Evolutionary conservation across 495 filamentous ascomycete genomes (phyloP).

Genomic region (Podospora didyma): DNA sequence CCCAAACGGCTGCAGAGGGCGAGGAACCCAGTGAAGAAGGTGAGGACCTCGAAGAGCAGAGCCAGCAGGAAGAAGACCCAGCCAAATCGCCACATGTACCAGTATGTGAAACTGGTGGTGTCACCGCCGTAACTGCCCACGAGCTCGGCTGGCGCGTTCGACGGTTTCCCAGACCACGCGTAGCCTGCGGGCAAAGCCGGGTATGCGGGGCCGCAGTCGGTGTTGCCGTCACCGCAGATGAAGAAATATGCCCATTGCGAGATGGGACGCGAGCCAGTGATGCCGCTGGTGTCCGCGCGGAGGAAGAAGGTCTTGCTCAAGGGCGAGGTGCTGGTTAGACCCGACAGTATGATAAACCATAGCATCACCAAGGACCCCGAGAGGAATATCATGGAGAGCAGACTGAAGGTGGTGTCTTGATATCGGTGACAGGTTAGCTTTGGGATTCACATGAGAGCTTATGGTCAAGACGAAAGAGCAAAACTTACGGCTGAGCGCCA

Average conservation of each 20-base stretch:
- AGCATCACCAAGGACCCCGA: conserved; percentile 70
- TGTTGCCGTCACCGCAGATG: conserved; percentile 51
- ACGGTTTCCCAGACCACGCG: conserved; percentile 42
- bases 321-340: conserved; percentile 54
- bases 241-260: conserved; percentile 90
- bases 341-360: conserved; percentile 76
- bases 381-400: conserved; percentile 68
- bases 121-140: conserved; percentile 40
- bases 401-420: conserved; percentile 34
- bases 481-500: conserved; percentile 18
- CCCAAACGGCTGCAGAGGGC: conserved; percentile 48
- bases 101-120: conserved; percentile 47
- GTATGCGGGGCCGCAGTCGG: conserved; percentile 39
- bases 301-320: conserved; percentile 79
- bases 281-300: conserved; percentile 64
- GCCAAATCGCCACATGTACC: conserved; percentile 56
- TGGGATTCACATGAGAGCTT: background rate
- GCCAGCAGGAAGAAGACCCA: conserved; percentile 74
- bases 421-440: background rate
- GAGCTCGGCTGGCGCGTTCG: conserved; percentile 36
- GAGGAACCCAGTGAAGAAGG: conserved; percentile 50
- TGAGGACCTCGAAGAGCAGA: conserved; percentile 57
- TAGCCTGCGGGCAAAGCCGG: conserved; percentile 47
- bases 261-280: conserved; percentile 56
- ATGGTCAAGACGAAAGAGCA: background rate